Conservation (phyloP, 371 early-diverging fungal genomes). For the Sanchytrium tribonematis region DNA sequence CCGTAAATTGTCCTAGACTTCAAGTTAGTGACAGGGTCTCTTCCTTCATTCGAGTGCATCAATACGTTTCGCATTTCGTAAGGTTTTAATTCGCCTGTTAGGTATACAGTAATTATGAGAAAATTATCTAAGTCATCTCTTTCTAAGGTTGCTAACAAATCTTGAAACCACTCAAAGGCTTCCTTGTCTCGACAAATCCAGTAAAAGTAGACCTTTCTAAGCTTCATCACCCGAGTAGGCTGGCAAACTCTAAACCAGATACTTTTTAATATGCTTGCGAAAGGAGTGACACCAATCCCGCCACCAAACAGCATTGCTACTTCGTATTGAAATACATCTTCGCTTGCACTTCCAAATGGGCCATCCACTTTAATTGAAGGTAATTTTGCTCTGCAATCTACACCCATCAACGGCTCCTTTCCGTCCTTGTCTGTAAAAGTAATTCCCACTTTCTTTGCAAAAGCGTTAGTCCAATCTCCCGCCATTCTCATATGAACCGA, state of each 20-base stretch:
- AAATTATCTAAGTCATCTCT: conserved; percentile 10
- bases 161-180: conserved; percentile 28
- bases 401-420: neutral
- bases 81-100: neutral
- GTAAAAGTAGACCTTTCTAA: conserved; percentile 44
- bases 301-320: conserved; percentile 46
- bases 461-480: conserved; percentile 46
- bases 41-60: conserved; percentile 9
- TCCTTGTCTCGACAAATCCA: conserved; percentile 55
- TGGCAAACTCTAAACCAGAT: conserved; percentile 12
- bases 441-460: conserved; percentile 28
- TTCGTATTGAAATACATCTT: conserved; percentile 58
- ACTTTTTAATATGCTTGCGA: conserved; percentile 30
- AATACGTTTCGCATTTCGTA: neutral
- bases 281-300: conserved; percentile 49
- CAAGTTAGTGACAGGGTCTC: conserved; percentile 21
- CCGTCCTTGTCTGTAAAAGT: neutral
- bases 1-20: conserved; percentile 17
- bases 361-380: conserved; percentile 52
- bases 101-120: neutral
- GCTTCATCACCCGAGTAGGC: neutral
- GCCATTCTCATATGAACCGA: conserved; percentile 46
- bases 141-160: conserved; percentile 20
- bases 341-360: conserved; percentile 53
- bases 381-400: conserved; percentile 4